Evolutionary conservation across 441 rosid species (phyloP), one percentile per base, ranked within the genome.

Genomic region (Sinapis alba): DNA sequence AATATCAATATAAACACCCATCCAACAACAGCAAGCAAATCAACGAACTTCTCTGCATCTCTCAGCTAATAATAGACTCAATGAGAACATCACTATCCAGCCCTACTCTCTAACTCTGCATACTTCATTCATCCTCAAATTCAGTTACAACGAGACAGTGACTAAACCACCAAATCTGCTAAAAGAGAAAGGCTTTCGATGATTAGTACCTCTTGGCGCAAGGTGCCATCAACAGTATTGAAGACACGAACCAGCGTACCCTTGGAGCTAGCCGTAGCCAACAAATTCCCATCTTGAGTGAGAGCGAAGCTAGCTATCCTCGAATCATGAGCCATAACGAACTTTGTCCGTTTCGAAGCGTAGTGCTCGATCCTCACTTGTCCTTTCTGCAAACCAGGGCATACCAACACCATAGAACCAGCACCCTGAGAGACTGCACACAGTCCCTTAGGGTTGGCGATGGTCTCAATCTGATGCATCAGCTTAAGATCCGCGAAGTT

Each of bases 321-420:
- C 1, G 97, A 94, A 80, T 92, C 97, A 70, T 94, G 98, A 18
- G 98, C 97, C 94, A 86, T 88, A 43, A 94, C 73, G 57, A 92
- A 94, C 77, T 94, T 92, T 3, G 99, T 92, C 76, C 98, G 84
- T 73, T 89, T 93, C 2, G 96, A 86, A 0, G 90, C 94, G 28
- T 93, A 92, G 68, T 91, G 99, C 82, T 95, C 99, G 13, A 89
- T 90, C 78, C 98, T 81, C 73, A 95, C 95, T 76, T 92, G 98
- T 0, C 99, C 99, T 81, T 93, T 95, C 81, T 89, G 97, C 86
- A 93, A 75, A 11, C 99, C 99, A 0, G 97, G 98, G 20, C 97
- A 95, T 1, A 89, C 98, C 81, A 95, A 78, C 3, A 91, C 97
- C 81, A 89, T 80, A 7, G 97, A 87, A 18, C 87, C 89, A 2